phyloP scores from a whole-genome alignment of 1,139 yeast genomes.

The Lodderomyces theae region DNA sequence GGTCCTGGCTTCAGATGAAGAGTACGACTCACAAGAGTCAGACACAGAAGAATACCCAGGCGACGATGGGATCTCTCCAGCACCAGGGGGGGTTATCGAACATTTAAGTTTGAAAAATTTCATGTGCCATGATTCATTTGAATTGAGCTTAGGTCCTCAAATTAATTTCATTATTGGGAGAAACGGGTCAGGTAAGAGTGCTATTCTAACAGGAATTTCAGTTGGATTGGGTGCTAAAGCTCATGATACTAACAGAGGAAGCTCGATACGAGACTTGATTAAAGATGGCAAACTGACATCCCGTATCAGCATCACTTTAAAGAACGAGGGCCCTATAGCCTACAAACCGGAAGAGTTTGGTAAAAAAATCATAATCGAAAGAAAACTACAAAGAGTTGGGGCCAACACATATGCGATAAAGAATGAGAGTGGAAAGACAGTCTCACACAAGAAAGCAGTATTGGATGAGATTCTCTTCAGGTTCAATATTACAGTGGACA shows the following conservation, averaged over 20 bases:
- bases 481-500: conserved; percentile 78
- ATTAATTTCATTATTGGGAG: conserved; percentile 90
- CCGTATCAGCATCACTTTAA: conserved; percentile 55
- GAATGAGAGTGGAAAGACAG: conserved; percentile 47
- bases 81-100: conserved; percentile 56
- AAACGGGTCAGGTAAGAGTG: conserved; percentile 95
- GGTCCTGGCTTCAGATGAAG: conserved; percentile 3
- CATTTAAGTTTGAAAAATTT: conserved; percentile 61
- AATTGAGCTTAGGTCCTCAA: conserved; percentile 73
- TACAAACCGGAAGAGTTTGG: conserved; percentile 68
- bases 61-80: conserved; percentile 22
- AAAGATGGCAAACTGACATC: conserved; percentile 74
- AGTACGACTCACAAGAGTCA: conserved; percentile 2
- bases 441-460: conserved; percentile 62
- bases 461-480: conserved; percentile 66
- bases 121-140: conserved; percentile 83
- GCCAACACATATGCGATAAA: conserved; percentile 51
- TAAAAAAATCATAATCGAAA: conserved; percentile 61
- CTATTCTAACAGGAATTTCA: conserved; percentile 85
- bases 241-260: conserved; percentile 83
- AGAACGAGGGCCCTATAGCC: conserved; percentile 65
- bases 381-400: conserved; percentile 59
- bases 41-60: conserved; percentile 9
- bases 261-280: conserved; percentile 65
- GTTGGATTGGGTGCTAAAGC: conserved; percentile 96